Base-by-base conservation (phyloP, 2,329 filamentous ascomycete species). In the Ustulina deusta region DNA sequence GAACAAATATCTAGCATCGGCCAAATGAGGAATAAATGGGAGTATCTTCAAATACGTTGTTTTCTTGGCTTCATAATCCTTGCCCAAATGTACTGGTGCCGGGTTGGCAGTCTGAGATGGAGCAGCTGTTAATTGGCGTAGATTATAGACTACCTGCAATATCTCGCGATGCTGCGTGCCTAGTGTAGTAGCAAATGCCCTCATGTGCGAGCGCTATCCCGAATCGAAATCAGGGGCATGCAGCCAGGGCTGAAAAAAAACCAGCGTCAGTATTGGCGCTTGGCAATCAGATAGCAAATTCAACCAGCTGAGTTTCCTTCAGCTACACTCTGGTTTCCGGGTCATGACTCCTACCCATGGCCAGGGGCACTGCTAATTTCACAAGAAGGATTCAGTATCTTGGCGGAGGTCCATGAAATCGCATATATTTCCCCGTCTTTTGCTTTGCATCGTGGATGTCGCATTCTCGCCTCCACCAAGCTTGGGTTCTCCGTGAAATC, bases 231-330 rank as follows among this genome's bases (percentile, higher is more conserved):
- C 20, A 56, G 58, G 63, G 57, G 27, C 13, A 22, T 61, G 51
- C 57, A 61, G 40, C 58, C 54, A 40, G 51, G 36, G 63, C 63
- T 66, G 63, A 66, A 62, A 6, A 62, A 6, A 32, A 29, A 52
- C 63, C 27, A 29, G 52, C 36, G 29, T 58, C 7, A 9, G 51
- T 44, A 62, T 62, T 57, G 52, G 63, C 6, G 20, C 58, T 61
- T 62, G 22, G 36, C 57, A 32, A 27, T n/a, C n/a, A 13, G 22
- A 42, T 1, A 48, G 44, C 20, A 10, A 34, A 52, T 32, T 32
- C 25, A 13, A 48, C 22, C 56, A 56, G 13, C 56, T 42, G n/a
- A 11, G 20, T 22, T 48, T 25, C 29, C 20, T 65, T 61, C 57
- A 60, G 56, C 56, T 60, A 17, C 46, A 44, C 5, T 36, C 7